Evolutionary conservation across 345 rosid genomes (phyloP), one percentile per base, ranked within the genome.

Genomic region (Bruguiera sexangula): DNA sequence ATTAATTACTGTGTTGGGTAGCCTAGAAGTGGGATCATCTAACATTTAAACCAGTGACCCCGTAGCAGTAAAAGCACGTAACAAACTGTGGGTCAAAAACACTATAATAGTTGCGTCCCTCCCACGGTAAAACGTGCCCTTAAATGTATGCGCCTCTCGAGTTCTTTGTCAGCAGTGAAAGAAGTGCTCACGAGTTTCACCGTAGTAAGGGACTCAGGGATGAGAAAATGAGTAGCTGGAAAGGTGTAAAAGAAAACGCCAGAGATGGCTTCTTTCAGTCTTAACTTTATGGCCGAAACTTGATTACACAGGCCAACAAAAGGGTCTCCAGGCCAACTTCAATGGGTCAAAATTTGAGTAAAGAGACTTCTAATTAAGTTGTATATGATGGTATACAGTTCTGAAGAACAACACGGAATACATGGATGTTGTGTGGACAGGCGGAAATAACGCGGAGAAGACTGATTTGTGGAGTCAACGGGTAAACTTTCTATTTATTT

Each of bases 101-200:
- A 69, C 67, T 55, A 55, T 32, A 4, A 64, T 27, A 21, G 59
- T 9, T 3, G 60, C 32, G 29, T 16, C 9, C 8, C 37, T 62
- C n/a, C 19, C 61, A 55, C 81, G 60, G 87, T 60, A 67, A 74
- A 29, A 67, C 22, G 88, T 78, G 88, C 83, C 82, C 29, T 8
- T 13, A 21, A 55, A 4, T 39, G 15, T 15, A 0, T 29, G 1
- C 52, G 60, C 34, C 85, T 67, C 55, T 20, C 73, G 58, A 73
- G 88, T 78, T 79, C 29, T 65, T 76, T 84, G 73, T 88, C 86
- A 68, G 78, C 87, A 83, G 90, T 73, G 51, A 13, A 66, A 70
- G 69, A 80, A 73, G 64, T 72, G 67, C 61, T 50, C 80, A 72
- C 67, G 59, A 48, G 59, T 13, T 69, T 69, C 72, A 71, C 66